Conservation (phyloP, 2,329 filamentous ascomycete species). For the Pseudovirgaria hyperparasitica region DNA sequence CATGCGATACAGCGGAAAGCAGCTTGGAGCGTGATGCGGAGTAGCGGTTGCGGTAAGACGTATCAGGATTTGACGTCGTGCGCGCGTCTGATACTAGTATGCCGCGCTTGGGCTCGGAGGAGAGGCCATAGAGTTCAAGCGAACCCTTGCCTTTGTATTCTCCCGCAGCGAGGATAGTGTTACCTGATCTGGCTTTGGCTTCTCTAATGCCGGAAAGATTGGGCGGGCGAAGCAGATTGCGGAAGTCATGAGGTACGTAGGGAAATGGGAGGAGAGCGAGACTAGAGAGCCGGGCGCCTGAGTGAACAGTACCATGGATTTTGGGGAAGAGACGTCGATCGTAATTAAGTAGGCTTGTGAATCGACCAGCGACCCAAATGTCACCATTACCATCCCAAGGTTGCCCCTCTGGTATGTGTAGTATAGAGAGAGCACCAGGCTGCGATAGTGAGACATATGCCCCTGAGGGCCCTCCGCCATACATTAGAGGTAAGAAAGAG, state of each 20-base stretch:
- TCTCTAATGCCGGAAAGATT: slow-evolving; percentile 41
- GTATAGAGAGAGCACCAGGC: slow-evolving; percentile 68
- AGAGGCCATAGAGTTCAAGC: slow-evolving; percentile 69
- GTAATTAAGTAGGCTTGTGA: slow-evolving; percentile 79
- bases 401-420: slow-evolving; percentile 55
- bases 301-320: slow-evolving; percentile 67
- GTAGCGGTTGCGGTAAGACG: slow-evolving; percentile 53
- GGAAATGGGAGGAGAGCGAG: slow-evolving; percentile 58
- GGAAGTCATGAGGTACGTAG: slow-evolving; percentile 49
- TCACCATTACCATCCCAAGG: slow-evolving; percentile 52
- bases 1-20: slow-evolving; percentile 69
- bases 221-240: slow-evolving; percentile 41
- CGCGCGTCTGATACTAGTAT: slow-evolving; percentile 16
- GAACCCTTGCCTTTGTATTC: slow-evolving; percentile 89
- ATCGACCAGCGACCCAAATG: slow-evolving; percentile 80
- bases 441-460: slow-evolving; percentile 63
- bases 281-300: slow-evolving; percentile 65
- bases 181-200: slow-evolving; percentile 41
- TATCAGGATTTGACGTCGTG: slow-evolving; percentile 29
- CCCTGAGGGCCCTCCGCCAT: slow-evolving; percentile 36
- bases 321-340: slow-evolving; percentile 75
- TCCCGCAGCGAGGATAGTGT: slow-evolving; percentile 69
- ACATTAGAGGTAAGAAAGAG: slow-evolving; percentile 32
- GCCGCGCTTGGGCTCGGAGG: slow-evolving; percentile 19
- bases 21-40: slow-evolving; percentile 71